Base-by-base conservation (phyloP, 345 rosid species). In the Salix koriyanagi region DNA sequence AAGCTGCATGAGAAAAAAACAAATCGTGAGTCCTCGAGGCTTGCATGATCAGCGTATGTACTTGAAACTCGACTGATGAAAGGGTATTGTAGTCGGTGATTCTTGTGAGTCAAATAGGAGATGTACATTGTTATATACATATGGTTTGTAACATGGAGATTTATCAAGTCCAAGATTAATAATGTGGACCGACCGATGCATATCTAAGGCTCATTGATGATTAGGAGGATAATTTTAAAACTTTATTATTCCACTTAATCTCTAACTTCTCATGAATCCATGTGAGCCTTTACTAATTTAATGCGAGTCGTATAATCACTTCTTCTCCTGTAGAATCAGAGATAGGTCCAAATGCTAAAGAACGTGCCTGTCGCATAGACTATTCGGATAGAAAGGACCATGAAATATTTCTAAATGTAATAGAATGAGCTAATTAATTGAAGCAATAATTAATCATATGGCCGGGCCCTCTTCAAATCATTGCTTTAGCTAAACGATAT, bases 231-330 rank as follows among this genome's bases (percentile, higher is more conserved):
- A 52, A 11, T 8, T 65, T 7, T 41, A 41, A 41, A 75, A 50
- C n/a, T 82, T 75, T 80, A 64, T 73, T 76, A 82, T 75, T 75
- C 75, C 75, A 71, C 14, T n/a, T 10, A 36, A 36, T 37, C 14
- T 4, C 26, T 58, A 41, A 69, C 78, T 76, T 80, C 37, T 77
- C 83, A 79, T 81, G 87, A 61, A 81, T 86, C 86, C 92, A 87
- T 83, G 90, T 87, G 89, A 81, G 70, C 34, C 28, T 60, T 70
- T 41, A 21, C 71, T 74, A 26, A 7, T 34, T 50, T 46, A 65
- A 36, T 66, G 36, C 11, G 69, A 67, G 12, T 30, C 13, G n/a
- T 58, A 60, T 18, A 39, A 23, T 39, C 50, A 71, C 37, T 41
- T 46, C 52, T 4, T 1, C 52, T 46, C 52, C 2, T 46, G 18